Evolutionary conservation across 345 rosid genomes (phyloP).

Genomic region (Aurinia saxatilis): DNA sequence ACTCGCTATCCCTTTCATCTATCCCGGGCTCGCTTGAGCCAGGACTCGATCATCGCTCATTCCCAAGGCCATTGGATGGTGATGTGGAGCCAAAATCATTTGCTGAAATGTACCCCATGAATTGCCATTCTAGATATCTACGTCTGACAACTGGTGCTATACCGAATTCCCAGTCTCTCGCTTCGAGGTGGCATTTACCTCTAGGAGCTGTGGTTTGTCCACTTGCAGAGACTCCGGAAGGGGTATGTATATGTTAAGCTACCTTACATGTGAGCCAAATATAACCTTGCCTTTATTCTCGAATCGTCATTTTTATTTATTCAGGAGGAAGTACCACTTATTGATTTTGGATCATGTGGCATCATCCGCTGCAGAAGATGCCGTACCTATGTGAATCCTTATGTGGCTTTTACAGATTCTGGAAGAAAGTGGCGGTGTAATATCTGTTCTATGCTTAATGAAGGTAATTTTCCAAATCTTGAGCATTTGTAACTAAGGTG

Average conservation of each 20-base stretch:
- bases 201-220: conserved; percentile 99
- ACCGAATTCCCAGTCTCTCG: conserved; percentile 86
- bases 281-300: conserved; percentile 1
- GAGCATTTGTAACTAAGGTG: background rate
- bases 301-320: conserved; percentile 21
- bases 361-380: conserved; percentile 98
- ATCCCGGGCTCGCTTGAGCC: conserved; percentile 77
- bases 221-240: conserved; percentile 90
- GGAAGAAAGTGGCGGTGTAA: conserved; percentile 99
- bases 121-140: conserved; percentile 77
- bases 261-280: background rate
- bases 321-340: conserved; percentile 90
- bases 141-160: conserved; percentile 83
- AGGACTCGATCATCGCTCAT: conserved; percentile 63
- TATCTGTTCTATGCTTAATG: conserved; percentile 85
- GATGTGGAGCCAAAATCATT: conserved; percentile 75
- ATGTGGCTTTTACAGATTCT: conserved; percentile 79
- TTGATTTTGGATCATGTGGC: conserved; percentile 80
- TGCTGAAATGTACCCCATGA: conserved; percentile 59
- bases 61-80: conserved; percentile 96
- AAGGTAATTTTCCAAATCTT: conserved; percentile 44
- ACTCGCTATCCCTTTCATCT: conserved; percentile 64
- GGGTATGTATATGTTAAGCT: conserved; percentile 49
- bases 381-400: conserved; percentile 96
- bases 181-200: conserved; percentile 97